phyloP scores from a whole-genome alignment of 164 flowering plant species.

The Saururus chinensis region DNA sequence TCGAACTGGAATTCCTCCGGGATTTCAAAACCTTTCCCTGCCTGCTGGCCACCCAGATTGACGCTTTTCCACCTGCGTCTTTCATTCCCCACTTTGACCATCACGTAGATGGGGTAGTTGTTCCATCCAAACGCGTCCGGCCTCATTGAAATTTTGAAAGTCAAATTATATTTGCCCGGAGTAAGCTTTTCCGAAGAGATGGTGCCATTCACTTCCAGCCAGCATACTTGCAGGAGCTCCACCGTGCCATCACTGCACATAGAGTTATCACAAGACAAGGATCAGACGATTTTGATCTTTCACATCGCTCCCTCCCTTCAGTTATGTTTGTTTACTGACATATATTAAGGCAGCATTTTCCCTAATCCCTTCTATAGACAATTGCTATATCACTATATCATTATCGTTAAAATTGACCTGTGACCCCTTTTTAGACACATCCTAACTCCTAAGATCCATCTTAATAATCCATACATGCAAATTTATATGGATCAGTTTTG shows the following conservation, averaged over 20 bases:
- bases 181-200: not conserved
- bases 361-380: too few relatives aligned
- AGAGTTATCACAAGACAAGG: too few relatives aligned
- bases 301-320: too few relatives aligned
- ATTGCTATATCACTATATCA: too few relatives aligned
- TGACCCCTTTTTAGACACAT: too few relatives aligned
- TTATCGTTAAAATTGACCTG: too few relatives aligned
- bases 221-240: conserved; percentile 26
- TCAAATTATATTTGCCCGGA: conserved; percentile 4
- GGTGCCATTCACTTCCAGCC: conserved; percentile 11
- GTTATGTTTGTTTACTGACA: too few relatives aligned
- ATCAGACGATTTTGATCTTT: too few relatives aligned
- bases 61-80: conserved; percentile 9
- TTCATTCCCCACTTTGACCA: conserved; percentile 24
- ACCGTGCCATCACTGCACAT: not conserved
- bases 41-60: not conserved
- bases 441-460: too few relatives aligned
- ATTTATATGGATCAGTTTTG: too few relatives aligned
- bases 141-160: conserved; percentile 11
- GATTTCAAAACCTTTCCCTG: not conserved
- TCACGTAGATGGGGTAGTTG: conserved; percentile 10
- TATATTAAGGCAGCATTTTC: too few relatives aligned
- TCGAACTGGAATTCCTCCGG: conserved; percentile 1
- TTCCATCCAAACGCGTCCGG: conserved; percentile 29
- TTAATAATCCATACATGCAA: too few relatives aligned